Evolutionary conservation across 169 alveolate species (phyloP), one percentile per base, ranked within the genome.

Genomic region (Gregarina niphandrodes): DNA sequence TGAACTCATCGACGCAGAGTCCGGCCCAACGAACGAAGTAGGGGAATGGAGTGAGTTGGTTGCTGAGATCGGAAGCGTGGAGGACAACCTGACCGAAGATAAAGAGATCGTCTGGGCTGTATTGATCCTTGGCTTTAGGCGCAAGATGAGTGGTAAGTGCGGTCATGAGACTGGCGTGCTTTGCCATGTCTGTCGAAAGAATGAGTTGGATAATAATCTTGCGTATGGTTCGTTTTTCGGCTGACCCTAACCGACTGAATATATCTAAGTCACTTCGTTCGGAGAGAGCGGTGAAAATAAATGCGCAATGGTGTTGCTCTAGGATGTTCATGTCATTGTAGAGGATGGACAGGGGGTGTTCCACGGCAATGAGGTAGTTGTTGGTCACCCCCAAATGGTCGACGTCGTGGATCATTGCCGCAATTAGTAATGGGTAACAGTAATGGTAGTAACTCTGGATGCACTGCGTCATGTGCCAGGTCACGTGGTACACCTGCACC

Each of bases 341-440:
- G 17, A 51, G 42, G 13, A 52, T 52, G 6, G 82, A 73, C 17
- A 67, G 52, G 16, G 56, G 51, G 34, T 61, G 57, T 7, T 45
- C 61, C 9, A 48, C 39, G 38, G 41, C 54, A 3, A 48, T 37
- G 38, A 66, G 55, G 50, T 50, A 67, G 12, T 36, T 37, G 41
- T 72, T 72, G 58, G 59, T 72, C 4, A 64, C 76, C 13, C 79
- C 82, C 1, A 77, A 79, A 29, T 72, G 82, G 30, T 64, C 74
- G n/a, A 66, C 58, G 41, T 72, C 82, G 42, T 72, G 82, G 17
- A 73, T 57, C 31, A 70, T 53, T 6, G 80, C 82, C 24, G 78
- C 58, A 30, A 67, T 18, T 1, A n/a, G 21, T 43, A 51, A 51
- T 52, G 24, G 61, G 53, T 11, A 51, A 43, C 15, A 51, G 42